Base-by-base conservation (phyloP, 1,284 basidiomycete genomes). In the Volvariella volvacea region DNA sequence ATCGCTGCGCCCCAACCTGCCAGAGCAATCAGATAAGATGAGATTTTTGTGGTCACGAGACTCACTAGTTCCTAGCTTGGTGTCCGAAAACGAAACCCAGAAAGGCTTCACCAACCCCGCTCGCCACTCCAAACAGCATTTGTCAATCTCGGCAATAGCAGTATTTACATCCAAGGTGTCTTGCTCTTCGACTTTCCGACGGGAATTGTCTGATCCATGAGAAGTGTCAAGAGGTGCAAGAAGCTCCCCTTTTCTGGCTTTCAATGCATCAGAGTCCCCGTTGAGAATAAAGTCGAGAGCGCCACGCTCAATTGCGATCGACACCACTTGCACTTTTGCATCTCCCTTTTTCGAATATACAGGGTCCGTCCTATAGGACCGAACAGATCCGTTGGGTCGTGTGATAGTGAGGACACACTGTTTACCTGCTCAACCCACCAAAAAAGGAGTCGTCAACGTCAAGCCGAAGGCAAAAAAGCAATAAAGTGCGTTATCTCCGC, bases 401-500 rank as follows among this genome's bases (percentile, higher is more conserved):
- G 66, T 72, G 43, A 83, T 72, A 1, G 76, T 79, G 32, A 83
- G 55, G 41, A 77, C 74, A 52, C 78, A 81, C 42, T 73, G 70
- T 52, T 73, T 78, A 44, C 55, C 79, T 82, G 54, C 10, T 15
- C 20, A 31, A 28, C 12, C 6, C 25, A 28, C 25, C 25, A 6
- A 6, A 12, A 28, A 6, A 28, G 12, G 25, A 12, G 25, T 6
- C 6, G 12, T 28, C 6, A 6, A 28, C 25, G 12, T 28, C 25
- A 28, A 28, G 12, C n/a, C n/a, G 12, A 28, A 28, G 25, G 25
- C 42, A 17, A 42, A 14, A 22, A 21, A 44, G 19, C 38, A 8
- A 37, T 39, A 34, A 7, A 33, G 42, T 25, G 21, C 16, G 8
- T 22, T 14, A 28, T 6, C 12, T 6, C 25, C 25, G 25, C 12